Evolutionary conservation across 495 filamentous ascomycete genomes (phyloP), one percentile per base, ranked within the genome.

Genomic region (Penicillium parvum): DNA sequence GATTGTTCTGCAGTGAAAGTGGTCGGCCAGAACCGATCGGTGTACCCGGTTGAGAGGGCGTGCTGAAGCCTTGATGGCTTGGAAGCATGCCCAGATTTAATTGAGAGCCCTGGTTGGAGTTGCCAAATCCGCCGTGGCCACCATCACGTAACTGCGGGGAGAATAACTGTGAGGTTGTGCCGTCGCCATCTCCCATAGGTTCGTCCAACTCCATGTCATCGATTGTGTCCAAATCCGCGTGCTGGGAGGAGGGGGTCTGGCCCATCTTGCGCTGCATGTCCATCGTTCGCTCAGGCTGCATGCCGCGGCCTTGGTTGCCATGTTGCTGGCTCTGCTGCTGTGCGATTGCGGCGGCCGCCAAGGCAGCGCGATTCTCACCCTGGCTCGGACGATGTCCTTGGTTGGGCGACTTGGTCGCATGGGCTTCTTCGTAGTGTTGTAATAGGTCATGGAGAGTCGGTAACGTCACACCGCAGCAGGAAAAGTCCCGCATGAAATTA

Each of bases 191-290:
- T 9, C 78, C 83, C 34, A 85, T 72, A 2, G 81, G 74, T 43
- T 96, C 90, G 58, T 97, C 92, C 81, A 98, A 81, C 60, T 97
- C 92, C 92, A 98, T 96, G 55, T 94, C 87, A 43, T 89, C 90
- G 16, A 95, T 83, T 5, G 83, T 79, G 58, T 95, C 90, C 74
- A 90, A 82, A 55, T 95, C 90, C 32, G 69, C 64, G 40, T 69
- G 63, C 25, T 68, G 69, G 43, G 69, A 69, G 14, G 64, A 53
- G 14, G 69, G 64, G 25, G 48, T 66, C 45, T 67, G 73, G 48
- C 57, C 68, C 55, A 72, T 50, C 41, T 71, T 71, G 15, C 66
- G 64, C 48, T 70, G 66, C 60, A 68, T 57, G 43, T 73, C 66
- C 12, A 63, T 28, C 20, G 66, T 51, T 43, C 69, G 50, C 37